phyloP scores from a whole-genome alignment of 208 protist genomes.

The Wallacemonas collosoma region DNA sequence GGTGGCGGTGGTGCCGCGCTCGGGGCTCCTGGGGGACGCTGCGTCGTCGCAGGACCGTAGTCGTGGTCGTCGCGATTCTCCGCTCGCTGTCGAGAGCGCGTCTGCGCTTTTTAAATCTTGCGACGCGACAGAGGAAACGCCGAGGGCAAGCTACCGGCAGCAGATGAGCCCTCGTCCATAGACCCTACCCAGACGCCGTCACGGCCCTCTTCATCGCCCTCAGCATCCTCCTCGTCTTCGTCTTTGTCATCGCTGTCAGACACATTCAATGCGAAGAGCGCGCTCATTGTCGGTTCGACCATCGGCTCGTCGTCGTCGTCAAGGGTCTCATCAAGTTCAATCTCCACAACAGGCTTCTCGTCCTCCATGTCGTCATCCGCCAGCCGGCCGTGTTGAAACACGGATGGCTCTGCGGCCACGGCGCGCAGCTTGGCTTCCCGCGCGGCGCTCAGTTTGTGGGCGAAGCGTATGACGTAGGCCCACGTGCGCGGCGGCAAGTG shows the following conservation, averaged over 20 bases:
- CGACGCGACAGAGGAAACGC: not conserved
- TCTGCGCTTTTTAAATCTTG: not conserved
- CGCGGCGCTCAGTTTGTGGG: not conserved
- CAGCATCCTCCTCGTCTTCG: not conserved
- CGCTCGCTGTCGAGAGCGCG: no score
- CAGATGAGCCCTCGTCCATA: not conserved
- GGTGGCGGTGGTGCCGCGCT: not conserved
- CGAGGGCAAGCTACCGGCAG: not conserved
- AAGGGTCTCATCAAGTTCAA: not conserved
- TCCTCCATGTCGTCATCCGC: not conserved
- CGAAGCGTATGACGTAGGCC: constrained; percentile 2
- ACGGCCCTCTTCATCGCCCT: not conserved
- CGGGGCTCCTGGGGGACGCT: no score
- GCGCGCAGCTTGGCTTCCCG: not conserved
- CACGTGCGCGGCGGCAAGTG: not conserved
- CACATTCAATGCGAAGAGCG: not conserved
- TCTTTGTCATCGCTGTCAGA: not conserved
- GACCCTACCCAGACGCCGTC: not conserved
- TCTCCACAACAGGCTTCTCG: not conserved
- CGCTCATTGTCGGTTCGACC: not conserved
- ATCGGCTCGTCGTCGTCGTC: not conserved
- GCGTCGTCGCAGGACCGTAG: no score
- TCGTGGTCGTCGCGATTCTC: not conserved
- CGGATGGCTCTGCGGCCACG: not conserved
- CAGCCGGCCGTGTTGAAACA: not conserved